phyloP scores from a whole-genome alignment of 1,284 basidiomycete genomes.

The Cutaneotrichosporon sp. region DNA sequence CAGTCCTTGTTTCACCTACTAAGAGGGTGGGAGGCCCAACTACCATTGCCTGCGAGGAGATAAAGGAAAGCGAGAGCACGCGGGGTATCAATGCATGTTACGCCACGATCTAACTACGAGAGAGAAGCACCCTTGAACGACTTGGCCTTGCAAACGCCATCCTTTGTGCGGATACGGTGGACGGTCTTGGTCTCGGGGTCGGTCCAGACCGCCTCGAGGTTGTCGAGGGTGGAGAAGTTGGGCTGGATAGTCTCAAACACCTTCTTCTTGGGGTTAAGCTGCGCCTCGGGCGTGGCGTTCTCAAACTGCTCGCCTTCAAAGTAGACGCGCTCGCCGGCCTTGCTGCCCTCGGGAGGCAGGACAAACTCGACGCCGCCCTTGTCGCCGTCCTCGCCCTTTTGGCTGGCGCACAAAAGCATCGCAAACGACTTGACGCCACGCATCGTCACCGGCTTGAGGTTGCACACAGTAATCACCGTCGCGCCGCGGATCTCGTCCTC shows the following conservation, averaged over 20 bases:
- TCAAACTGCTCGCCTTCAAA: constrained; percentile 84
- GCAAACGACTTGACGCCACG: constrained; percentile 92
- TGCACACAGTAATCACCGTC: constrained; percentile 79
- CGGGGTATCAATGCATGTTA: too few species aligned
- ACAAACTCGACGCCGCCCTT: constrained; percentile 87
- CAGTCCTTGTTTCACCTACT: too few species aligned
- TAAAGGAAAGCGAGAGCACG: too few species aligned
- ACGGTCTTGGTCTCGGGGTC: constrained; percentile 73
- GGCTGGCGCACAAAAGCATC: constrained; percentile 88
- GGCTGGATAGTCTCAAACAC: constrained; percentile 93
- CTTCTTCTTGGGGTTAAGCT: constrained; percentile 95
- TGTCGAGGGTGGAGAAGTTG: constrained; percentile 77
- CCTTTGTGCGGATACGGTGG: constrained; percentile 77
- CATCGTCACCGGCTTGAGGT: constrained; percentile 92
- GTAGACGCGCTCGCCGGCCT: constrained; percentile 85
- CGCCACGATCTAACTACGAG: constrained; percentile 54
- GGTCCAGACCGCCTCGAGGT: constrained; percentile 82
- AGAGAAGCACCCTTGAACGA: constrained; percentile 78
- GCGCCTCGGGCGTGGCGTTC: constrained; percentile 63
- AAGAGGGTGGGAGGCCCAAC: too few species aligned
- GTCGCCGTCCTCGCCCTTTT: constrained; percentile 67
- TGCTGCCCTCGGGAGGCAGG: constrained; percentile 73
- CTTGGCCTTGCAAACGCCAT: constrained; percentile 73
- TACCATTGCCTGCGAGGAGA: too few species aligned
- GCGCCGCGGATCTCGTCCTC: constrained; percentile 86